Conservation (phyloP, 2,329 filamentous ascomycete species). For the Sporothrix luriei region DNA sequence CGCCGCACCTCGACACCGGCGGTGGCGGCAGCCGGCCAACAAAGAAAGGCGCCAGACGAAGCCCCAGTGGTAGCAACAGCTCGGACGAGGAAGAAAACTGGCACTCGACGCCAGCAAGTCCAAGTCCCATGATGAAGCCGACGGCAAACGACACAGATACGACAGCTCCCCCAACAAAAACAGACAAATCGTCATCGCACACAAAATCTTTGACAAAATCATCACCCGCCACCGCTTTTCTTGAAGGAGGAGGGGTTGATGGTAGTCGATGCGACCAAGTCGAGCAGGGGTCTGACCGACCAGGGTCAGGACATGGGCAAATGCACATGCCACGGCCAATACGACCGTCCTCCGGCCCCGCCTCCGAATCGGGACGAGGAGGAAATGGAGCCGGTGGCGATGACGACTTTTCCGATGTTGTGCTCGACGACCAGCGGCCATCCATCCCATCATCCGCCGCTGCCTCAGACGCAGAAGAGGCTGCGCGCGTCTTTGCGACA, state of each 20-base stretch:
- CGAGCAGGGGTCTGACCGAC: conserved; percentile 20
- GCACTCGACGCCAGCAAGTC: conserved; percentile 28
- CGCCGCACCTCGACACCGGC: conserved; percentile 8
- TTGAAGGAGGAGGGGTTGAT: conserved; percentile 20
- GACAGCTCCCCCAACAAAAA: not conserved
- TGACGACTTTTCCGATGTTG: conserved; percentile 24
- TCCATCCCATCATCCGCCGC: not conserved
- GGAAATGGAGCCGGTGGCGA: not conserved
- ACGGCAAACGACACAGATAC: not conserved
- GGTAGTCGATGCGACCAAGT: not conserved
- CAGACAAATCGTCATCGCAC: not conserved
- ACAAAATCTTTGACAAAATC: conserved; percentile 8
- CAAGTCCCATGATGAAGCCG: conserved; percentile 22
- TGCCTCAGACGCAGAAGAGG: conserved; percentile 13
- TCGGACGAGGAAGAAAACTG: conserved; percentile 28
- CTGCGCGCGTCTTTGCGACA: conserved; percentile 23
- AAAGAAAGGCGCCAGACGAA: not conserved
- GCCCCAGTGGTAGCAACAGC: conserved; percentile 17
- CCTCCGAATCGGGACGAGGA: conserved; percentile 13
- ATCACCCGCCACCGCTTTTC: conserved; percentile 22
- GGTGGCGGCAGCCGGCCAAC: not conserved
- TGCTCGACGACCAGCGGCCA: not conserved
- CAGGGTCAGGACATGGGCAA: conserved; percentile 7
- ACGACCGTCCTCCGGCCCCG: conserved; percentile 22
- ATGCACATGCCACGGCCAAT: conserved; percentile 1